phyloP scores from a whole-genome alignment of 139 green algal species.

The Auxenochlorella pyrenoidosa region DNA sequence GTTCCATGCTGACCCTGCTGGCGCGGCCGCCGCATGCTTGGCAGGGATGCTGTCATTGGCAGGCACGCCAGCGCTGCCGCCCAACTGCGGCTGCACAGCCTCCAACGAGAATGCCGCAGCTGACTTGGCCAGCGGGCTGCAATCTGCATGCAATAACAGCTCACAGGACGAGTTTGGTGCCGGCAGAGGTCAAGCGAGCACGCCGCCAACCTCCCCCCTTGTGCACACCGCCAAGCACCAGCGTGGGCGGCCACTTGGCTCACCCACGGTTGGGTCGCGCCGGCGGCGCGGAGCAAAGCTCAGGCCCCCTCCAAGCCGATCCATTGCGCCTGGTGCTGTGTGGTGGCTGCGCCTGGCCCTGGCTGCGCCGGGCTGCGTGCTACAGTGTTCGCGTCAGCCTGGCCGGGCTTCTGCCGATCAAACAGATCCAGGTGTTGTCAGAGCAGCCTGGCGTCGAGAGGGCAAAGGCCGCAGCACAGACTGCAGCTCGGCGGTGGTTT shows the following conservation, averaged over 20 bases:
- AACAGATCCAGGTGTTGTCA: too few relatives aligned
- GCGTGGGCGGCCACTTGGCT: background rate
- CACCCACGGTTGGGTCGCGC: background rate
- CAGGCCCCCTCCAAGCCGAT: background rate
- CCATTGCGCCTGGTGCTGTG: background rate
- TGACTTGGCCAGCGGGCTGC: constrained; percentile 16
- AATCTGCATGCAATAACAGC: background rate
- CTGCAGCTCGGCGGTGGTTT: too few relatives aligned
- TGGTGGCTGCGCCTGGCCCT: background rate
- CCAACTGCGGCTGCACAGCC: background rate
- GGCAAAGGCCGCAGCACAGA: too few relatives aligned
- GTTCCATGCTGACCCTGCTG: constrained; percentile 5
- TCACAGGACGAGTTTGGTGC: too few relatives aligned
- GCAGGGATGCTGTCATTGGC: background rate
- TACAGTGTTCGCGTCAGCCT: background rate
- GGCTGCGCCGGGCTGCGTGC: background rate
- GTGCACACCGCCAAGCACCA: too few relatives aligned
- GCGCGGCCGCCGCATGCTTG: background rate
- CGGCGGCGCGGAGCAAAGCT: background rate
- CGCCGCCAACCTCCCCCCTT: too few relatives aligned
- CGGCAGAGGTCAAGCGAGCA: too few relatives aligned
- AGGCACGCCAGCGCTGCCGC: background rate
- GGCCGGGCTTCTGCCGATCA: too few relatives aligned
- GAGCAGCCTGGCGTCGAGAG: too few relatives aligned
- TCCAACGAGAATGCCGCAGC: background rate